phyloP scores from a whole-genome alignment of 176 grass and related monocot genomes.

The Urochloa ruziziensis region DNA sequence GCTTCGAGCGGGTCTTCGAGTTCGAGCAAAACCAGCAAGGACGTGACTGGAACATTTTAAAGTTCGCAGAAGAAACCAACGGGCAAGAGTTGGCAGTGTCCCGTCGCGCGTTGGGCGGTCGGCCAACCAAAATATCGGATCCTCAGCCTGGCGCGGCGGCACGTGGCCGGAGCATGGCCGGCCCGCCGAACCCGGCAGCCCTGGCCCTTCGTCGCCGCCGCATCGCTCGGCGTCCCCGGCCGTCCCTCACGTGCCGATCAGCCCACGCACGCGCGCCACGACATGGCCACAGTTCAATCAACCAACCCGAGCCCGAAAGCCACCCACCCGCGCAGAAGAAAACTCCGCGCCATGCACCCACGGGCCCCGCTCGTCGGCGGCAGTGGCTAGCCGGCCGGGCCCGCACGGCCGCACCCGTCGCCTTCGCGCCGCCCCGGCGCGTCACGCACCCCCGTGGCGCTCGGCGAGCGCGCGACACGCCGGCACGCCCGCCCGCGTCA shows the following conservation, averaged over 20 bases:
- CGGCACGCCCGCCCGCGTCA: neutral
- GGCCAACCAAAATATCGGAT: neutral
- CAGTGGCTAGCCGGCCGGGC: neutral
- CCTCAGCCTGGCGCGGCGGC: neutral
- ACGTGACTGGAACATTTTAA: too few relatives aligned
- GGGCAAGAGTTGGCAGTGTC: neutral
- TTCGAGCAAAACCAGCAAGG: too few relatives aligned
- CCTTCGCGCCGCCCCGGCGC: neutral
- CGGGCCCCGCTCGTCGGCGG: neutral
- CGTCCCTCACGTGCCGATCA: slow-evolving; percentile 12
- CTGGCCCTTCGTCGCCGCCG: neutral
- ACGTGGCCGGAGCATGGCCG: slow-evolving; percentile 28
- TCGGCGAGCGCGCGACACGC: neutral
- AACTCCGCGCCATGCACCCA: neutral
- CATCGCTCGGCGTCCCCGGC: neutral
- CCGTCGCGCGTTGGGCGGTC: neutral
- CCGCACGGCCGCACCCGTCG: too few relatives aligned
- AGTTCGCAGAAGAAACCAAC: neutral
- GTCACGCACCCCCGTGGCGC: neutral
- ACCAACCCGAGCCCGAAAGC: neutral
- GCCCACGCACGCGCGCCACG: too few relatives aligned
- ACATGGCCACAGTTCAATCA: neutral
- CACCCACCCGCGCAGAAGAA: too few relatives aligned
- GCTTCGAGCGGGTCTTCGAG: too few relatives aligned
- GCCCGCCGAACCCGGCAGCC: neutral